A percentile compares a stretch with the other conserved stretches of the same genome.
phyloP scores from a whole-genome alignment of 768 basidiomycete genomes.

The Phaeolepiota aurea region DNA sequence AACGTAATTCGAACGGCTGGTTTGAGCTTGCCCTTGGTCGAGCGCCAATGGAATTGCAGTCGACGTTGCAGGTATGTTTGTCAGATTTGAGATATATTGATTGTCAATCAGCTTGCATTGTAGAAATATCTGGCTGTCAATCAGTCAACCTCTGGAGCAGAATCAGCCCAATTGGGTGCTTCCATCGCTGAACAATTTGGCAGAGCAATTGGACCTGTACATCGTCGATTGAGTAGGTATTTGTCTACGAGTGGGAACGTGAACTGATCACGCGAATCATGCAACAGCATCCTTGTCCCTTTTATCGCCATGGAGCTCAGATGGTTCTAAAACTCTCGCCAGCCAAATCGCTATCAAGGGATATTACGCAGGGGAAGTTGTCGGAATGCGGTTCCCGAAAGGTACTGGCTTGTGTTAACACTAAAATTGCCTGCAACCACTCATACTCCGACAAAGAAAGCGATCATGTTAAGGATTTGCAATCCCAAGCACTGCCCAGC shows the following conservation, averaged over 20 bases:
- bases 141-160: constrained; percentile 58
- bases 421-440: too few species aligned
- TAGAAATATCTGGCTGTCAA: constrained; percentile 86
- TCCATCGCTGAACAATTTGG: constrained; percentile 84
- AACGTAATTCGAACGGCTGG: constrained; percentile 73
- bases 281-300: constrained; percentile 48
- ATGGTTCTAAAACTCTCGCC: constrained; percentile 73
- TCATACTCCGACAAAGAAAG: too few species aligned
- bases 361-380: constrained; percentile 84
- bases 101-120: too few species aligned
- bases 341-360: constrained; percentile 86
- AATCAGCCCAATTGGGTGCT: constrained; percentile 83
- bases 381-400: constrained; percentile 67
- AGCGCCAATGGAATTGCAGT: constrained; percentile 88
- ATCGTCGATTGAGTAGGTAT: constrained; percentile 63
- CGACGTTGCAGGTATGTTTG: constrained; percentile 71
- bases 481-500: constrained; percentile 50
- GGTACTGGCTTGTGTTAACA: constrained; percentile 46
- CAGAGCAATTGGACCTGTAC: constrained; percentile 69
- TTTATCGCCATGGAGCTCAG: constrained; percentile 60
- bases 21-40: constrained; percentile 80
- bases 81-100: constrained; percentile 2
- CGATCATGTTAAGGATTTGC: constrained; percentile 50
- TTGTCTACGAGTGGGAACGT: too few species aligned
- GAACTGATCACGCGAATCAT: too few species aligned